Evolutionary conservation across 495 filamentous ascomycete genomes (phyloP).

Genomic region (Viridothelium virens): DNA sequence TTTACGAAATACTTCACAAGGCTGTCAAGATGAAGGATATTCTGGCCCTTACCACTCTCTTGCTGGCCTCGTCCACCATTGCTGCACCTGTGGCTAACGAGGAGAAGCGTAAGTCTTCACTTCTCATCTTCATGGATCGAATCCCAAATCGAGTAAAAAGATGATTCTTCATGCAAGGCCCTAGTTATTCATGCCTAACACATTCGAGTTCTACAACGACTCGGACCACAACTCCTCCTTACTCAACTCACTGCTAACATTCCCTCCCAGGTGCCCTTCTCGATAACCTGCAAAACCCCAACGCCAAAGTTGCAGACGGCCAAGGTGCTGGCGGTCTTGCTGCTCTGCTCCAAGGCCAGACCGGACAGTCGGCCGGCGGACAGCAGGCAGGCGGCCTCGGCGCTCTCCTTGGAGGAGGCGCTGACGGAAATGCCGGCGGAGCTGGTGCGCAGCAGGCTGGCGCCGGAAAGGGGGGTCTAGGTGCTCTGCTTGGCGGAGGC

Average conservation of each 20-base stretch:
- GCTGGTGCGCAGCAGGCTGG: background rate
- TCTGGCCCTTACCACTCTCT: background rate
- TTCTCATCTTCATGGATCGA: background rate
- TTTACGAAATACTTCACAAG: background rate
- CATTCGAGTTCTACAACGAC: too few relatives aligned
- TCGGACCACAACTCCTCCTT: background rate
- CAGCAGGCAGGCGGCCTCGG: background rate
- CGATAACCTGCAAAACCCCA: background rate
- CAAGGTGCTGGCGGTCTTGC: background rate
- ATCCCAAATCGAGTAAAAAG: background rate
- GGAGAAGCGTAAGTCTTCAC: conserved; percentile 3
- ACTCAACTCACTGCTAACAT: too few relatives aligned
- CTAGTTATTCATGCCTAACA: background rate
- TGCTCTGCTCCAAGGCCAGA: background rate
- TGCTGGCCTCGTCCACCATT: background rate
- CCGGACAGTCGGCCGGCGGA: too few relatives aligned
- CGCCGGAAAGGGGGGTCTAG: background rate
- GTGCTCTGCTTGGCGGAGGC: background rate
- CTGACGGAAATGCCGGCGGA: background rate
- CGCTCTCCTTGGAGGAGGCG: background rate
- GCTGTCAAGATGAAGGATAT: conserved; percentile 9
- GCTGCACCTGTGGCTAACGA: background rate
- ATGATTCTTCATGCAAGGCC: background rate
- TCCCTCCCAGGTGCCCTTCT: background rate
- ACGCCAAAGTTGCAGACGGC: background rate